phyloP scores from a whole-genome alignment of 768 basidiomycete genomes.

The Naganishia antarctica region DNA sequence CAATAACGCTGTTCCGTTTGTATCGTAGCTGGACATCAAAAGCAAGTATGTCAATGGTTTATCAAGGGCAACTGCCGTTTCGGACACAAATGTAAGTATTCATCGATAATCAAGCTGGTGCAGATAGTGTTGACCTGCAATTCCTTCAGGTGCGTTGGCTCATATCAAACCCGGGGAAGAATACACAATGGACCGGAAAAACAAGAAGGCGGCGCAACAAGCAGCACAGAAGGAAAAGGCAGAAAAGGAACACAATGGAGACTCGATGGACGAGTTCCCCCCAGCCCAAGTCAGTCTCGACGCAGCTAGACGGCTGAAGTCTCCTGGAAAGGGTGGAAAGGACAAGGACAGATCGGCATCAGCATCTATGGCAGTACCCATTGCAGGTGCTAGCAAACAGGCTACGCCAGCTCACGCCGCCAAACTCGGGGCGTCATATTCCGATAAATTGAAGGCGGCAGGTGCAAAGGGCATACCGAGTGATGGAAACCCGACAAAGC shows the following conservation, averaged over 20 bases:
- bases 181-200: conserved; percentile 94
- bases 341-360: conserved; percentile 3
- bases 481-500: not conserved
- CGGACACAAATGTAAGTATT: conserved; percentile 53
- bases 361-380: conserved; percentile 10
- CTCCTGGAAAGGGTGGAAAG: conserved; percentile 4
- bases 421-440: conserved; percentile 9
- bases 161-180: conserved; percentile 90
- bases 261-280: conserved; percentile 19
- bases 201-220: conserved; percentile 59
- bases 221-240: conserved; percentile 21
- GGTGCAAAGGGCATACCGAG: not conserved
- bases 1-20: not conserved
- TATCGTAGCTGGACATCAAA: conserved; percentile 40
- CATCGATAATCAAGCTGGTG: not conserved
- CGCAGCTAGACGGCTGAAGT: conserved; percentile 1
- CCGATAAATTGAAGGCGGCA: conserved; percentile 14
- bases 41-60: conserved; percentile 52
- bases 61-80: conserved; percentile 88
- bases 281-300: conserved; percentile 15
- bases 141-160: conserved; percentile 81
- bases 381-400: not conserved
- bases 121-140: conserved; percentile 23
- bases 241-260: conserved; percentile 19
- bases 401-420: not conserved